Evolutionary conservation across 345 rosid species (phyloP), one percentile per base, ranked within the genome.

Genomic region (Alliaria petiolata): DNA sequence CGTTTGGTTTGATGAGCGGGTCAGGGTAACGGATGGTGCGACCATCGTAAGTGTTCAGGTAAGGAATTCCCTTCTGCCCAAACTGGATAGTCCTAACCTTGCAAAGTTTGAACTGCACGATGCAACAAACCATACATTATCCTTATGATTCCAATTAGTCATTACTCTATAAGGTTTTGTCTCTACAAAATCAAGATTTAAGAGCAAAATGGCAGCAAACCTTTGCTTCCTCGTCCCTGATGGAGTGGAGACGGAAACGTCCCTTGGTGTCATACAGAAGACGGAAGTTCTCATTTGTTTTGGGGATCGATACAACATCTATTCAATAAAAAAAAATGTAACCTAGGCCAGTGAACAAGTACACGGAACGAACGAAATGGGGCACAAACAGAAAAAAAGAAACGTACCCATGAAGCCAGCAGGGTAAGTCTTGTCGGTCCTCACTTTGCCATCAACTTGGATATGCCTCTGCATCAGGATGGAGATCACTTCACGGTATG

Each of bases 221-320:
- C 88, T 90, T 90, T 15, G 96, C 88, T 71, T 90, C 96, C 34
- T 86, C 96, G 63, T 88, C 96, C 33, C 79, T 85, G 71, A 91
- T 33, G 63, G 92, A 83, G 67, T 86, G 92, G 52, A 90, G 86
- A 51, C 97, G 85, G 82, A 88, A 90, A 50, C 97, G 87, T 13
- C 97, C 97, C 81, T 91, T 91, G 50, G 97, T 87, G 76, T 91
- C 97, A 60, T 87, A 91, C 26, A 91, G 80, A n/a, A 91, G 88
- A 53, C 97, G 92, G 77, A 88, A 88, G 83, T 82, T 87, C 83
- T 91, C 97, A 49, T 82, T 86, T 1, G 97, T 91, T 83, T 91
- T 91, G 25, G 97, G 95, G 62, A 91, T 88, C 0, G 95, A 88
- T 38, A 91, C 88, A 35, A 88, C 97, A 85, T 91, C 92, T 90